Percentiles rank a stretch among this genome's conserved stretches.
These are phyloP conservation scores for Bacterosira constricta DNA, from an alignment of 108 stramenopile species.

Conservation along the genomic window DNA sequence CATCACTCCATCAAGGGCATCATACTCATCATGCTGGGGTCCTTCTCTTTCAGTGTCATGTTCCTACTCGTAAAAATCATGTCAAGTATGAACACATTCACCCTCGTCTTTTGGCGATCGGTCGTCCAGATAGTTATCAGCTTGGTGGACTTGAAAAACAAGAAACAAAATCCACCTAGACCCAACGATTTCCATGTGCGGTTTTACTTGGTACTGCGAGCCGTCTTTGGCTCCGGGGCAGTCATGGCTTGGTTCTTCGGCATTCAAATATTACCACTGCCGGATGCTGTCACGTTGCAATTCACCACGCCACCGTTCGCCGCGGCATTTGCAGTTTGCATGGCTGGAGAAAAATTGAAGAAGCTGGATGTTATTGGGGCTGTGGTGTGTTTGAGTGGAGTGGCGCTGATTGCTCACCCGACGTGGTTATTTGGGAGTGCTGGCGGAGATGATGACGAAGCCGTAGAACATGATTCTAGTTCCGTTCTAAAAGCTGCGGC, in stretches of 20 bases:
- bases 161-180: slow-evolving; percentile 11
- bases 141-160: slow-evolving; percentile 12
- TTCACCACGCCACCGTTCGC: slow-evolving; percentile 51
- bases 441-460: background rate
- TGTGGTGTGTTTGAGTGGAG: slow-evolving; percentile 40
- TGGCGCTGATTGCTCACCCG: slow-evolving; percentile 48
- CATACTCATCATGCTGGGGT: slow-evolving; percentile 29
- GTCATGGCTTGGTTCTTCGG: slow-evolving; percentile 50
- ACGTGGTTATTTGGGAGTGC: slow-evolving; percentile 39
- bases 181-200: slow-evolving; percentile 3
- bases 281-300: slow-evolving; percentile 50
- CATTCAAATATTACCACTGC: slow-evolving; percentile 40
- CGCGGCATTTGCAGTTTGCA: slow-evolving; percentile 43
- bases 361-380: slow-evolving; percentile 42
- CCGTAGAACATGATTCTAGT: background rate
- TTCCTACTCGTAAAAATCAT: slow-evolving; percentile 44
- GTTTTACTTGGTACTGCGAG: slow-evolving; percentile 26
- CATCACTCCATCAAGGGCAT: slow-evolving; percentile 23
- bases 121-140: slow-evolving; percentile 36
- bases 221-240: slow-evolving; percentile 29
- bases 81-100: slow-evolving; percentile 35
- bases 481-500: slow-evolving; percentile 26
- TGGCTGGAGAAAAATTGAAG: slow-evolving; percentile 43
- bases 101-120: slow-evolving; percentile 42
- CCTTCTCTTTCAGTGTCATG: slow-evolving; percentile 46